phyloP scores from a whole-genome alignment of 2,329 filamentous ascomycete species.

The Rhinocladiella similis region DNA sequence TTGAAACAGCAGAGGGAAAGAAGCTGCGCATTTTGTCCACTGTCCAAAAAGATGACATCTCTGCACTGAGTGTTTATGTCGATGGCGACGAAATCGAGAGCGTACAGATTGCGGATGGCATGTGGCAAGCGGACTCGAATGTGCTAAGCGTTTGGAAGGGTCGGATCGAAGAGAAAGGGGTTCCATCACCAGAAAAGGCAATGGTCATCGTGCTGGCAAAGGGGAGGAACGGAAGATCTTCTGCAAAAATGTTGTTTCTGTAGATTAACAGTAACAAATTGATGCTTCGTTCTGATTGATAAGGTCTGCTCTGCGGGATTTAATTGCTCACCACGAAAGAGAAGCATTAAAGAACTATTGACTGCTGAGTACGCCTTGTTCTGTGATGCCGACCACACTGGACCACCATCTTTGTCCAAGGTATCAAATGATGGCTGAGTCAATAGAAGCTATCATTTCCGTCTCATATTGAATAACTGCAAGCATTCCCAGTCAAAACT shows the following conservation, averaged over 20 bases:
- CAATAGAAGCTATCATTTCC: too few relatives aligned
- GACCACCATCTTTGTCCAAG: too few relatives aligned
- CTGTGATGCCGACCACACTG: too few relatives aligned
- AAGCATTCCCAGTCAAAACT: background rate
- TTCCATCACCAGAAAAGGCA: background rate
- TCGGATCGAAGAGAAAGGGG: constrained; percentile 3
- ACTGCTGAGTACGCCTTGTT: too few relatives aligned
- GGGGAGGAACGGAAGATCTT: constrained; percentile 4
- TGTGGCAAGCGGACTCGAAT: background rate
- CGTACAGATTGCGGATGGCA: background rate
- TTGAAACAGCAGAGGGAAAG: background rate
- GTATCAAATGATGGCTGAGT: too few relatives aligned
- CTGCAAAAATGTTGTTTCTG: background rate
- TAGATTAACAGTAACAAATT: background rate
- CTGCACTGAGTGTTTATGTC: background rate
- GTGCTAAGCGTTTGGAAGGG: background rate
- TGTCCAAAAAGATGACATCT: background rate
- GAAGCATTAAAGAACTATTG: too few relatives aligned
- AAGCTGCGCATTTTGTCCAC: constrained; percentile 5
- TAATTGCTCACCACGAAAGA: too few relatives aligned
- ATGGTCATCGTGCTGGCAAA: constrained; percentile 6
- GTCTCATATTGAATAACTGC: too few relatives aligned
- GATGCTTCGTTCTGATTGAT: too few relatives aligned
- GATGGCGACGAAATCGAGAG: constrained; percentile 3
- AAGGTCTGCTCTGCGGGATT: too few relatives aligned